Base-by-base conservation (phyloP, 2,329 filamentous ascomycete species). In the Trichoderma endophyticum region DNA sequence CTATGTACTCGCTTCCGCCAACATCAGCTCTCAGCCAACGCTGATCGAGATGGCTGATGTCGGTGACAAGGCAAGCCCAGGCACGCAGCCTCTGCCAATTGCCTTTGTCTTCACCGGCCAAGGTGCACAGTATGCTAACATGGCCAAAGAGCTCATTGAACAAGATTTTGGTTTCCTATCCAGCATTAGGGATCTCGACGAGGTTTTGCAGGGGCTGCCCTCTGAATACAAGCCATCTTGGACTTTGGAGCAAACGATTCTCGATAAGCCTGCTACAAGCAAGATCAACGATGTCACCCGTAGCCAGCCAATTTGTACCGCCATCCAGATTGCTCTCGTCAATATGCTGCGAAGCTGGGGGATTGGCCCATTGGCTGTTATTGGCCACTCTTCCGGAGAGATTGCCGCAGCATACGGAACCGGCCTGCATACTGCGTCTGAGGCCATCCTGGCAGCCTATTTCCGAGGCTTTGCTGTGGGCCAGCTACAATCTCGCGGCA, bases 81-180 rank as follows among this genome's bases (percentile, higher is more conserved):
- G 43, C 7, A 24, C 59, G 3, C 70, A 62, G 30, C 65, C 70
- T 28, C 56, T 69, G 8, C 66, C 56, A 15, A 61, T 72, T 39
- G 76, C 28, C 30, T 73, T 74, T 21, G 73, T 77, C 36, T 77
- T 77, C 68, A 77, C 75, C 11, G 77, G 77, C 7, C 77, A 78
- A 26, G 76, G 77, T 9, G 77, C 76, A 2, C 77, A 78, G 54
- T 78, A 74, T 67, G 57, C 75, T 0, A 57, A 66, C 7, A 77
- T 77, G 77, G 76, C 64, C 11, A 63, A 32, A 6, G 72, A 74
- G 21, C 56, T 77, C 12, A 34, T 77, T 6, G 57, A 71, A 12
- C 32, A 54, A 24, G 57, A 62, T 28, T 15, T 9, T 15, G 11
- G 32, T 57, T 76, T 76, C 63, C 48, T 70, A 32, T 7, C 54